Evolutionary conservation across 2,329 filamentous ascomycete species (phyloP), one percentile per base, ranked within the genome.

Genomic region (Pseudogymnoascus sp.): DNA sequence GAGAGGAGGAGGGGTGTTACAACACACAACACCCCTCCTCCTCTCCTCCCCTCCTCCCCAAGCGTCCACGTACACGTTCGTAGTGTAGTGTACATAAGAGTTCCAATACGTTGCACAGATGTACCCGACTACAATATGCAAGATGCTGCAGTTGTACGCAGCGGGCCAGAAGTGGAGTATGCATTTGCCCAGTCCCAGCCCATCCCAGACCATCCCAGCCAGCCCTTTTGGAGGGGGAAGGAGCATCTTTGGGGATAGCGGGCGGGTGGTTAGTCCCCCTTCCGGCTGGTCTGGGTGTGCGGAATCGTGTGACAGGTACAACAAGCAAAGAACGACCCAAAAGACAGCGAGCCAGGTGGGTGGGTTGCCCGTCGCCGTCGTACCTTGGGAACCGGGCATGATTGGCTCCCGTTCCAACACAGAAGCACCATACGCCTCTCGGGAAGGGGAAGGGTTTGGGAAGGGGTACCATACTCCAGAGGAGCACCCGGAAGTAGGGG

Each of bases 281-380:
- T 53, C 44, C 44, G 44, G 44, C 23, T 53, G 46, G 46, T 28
- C 46, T 53, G 46, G 21, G 23, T 31, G 14, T 53, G 23, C 44
- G 46, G 46, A 53, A 53, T 53, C 46, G 46, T 53, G 46, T 53
- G 46, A 53, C 46, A 31, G 46, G 46, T 53, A 53, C 46, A 18
- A 53, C 25, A 11, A 14, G 46, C 5, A 31, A 21, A 23, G 18
- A 46, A 46, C 31, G 42, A 46, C 21, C 42, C 42, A 46, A 46
- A 46, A 46, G 42, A 46, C 21, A 46, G 42, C 42, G 42, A 46
- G 42, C 42, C 42, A 46, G 42, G 42, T 46, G 42, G 42, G 42
- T 46, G 42, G 42, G 42, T 46, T 25, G 42, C 21, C 42, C 40
- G 40, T 44, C 40, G 16, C 2, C 4, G 42, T 25, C 12, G 21